Evolutionary conservation across 768 basidiomycete genomes (phyloP).

Genomic region (Calocybe indica): DNA sequence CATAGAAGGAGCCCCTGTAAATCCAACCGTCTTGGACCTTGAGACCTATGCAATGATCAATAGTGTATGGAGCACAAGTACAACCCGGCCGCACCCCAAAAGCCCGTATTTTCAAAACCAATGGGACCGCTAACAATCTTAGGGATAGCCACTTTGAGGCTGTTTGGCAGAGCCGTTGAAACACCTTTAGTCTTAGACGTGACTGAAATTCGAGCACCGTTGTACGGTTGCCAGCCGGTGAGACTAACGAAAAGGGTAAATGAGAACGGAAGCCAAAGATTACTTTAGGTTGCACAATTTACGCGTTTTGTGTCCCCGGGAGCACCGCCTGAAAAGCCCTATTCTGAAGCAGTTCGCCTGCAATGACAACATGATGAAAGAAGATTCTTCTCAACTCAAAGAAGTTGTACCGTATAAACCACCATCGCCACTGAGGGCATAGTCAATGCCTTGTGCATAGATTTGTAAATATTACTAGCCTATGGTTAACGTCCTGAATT

Average conservation of each 20-base stretch:
- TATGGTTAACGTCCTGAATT: conserved; percentile 26
- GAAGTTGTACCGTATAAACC: conserved; percentile 28
- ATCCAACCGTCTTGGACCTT: conserved; percentile 49
- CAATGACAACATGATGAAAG: background rate
- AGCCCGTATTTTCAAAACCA: conserved; percentile 52
- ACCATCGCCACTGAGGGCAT: conserved; percentile 25
- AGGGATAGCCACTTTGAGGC: conserved; percentile 42
- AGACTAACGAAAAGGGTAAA: conserved; percentile 15
- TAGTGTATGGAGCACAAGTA: background rate
- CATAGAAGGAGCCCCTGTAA: conserved; percentile 50
- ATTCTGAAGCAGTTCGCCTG: conserved; percentile 43
- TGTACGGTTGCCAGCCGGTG: conserved; percentile 37
- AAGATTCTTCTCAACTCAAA: background rate
- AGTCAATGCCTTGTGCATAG: background rate
- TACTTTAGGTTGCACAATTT: background rate
- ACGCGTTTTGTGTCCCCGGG: conserved; percentile 38
- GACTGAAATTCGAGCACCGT: conserved; percentile 31
- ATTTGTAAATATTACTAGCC: conserved; percentile 9
- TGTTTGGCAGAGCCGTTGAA: conserved; percentile 48
- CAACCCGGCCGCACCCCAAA: conserved; percentile 31
- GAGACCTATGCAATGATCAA: conserved; percentile 32
- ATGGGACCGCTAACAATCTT: conserved; percentile 24
- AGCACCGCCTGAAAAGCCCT: conserved; percentile 54
- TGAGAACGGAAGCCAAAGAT: background rate
- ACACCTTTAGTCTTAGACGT: conserved; percentile 38